phyloP scores from a whole-genome alignment of 169 alveolate species.

The Plasmodium cynomolgi region DNA sequence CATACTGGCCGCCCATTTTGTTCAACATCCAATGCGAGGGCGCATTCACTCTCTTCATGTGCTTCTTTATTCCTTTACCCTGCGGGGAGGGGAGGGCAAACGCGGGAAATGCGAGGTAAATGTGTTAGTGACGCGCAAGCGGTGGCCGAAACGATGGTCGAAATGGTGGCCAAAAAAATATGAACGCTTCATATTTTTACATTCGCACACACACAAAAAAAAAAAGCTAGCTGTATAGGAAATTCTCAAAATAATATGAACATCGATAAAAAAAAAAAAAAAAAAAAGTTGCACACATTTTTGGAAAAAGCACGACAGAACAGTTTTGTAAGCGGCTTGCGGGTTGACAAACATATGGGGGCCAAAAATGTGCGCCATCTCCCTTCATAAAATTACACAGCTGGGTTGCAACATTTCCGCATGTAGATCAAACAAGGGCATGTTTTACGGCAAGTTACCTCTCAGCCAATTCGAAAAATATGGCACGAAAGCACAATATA shows the following conservation, averaged over 20 bases:
- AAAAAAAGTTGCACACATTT: neutral
- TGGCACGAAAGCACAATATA: neutral
- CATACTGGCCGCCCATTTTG: constrained; percentile 97
- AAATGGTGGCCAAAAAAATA: neutral
- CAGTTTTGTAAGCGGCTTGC: neutral
- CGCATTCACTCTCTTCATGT: constrained; percentile 98
- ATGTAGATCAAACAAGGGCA: neutral
- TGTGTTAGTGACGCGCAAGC: neutral
- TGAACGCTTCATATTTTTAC: neutral
- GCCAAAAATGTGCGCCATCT: neutral
- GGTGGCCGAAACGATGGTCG: too few relatives aligned
- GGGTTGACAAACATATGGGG: neutral
- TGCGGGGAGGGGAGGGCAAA: constrained; percentile 5
- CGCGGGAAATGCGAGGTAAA: neutral
- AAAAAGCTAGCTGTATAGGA: neutral
- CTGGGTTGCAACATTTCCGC: neutral
- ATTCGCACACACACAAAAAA: neutral
- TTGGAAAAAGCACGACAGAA: neutral
- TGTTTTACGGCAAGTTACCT: neutral
- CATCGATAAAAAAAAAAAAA: neutral
- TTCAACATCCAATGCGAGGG: constrained; percentile 99
- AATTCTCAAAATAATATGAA: neutral
- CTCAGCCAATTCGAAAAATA: neutral
- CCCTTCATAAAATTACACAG: neutral
- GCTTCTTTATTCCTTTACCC: constrained; percentile 99